Base-by-base conservation (phyloP, 257 asterid species). In the Primulina huaijiensis region DNA sequence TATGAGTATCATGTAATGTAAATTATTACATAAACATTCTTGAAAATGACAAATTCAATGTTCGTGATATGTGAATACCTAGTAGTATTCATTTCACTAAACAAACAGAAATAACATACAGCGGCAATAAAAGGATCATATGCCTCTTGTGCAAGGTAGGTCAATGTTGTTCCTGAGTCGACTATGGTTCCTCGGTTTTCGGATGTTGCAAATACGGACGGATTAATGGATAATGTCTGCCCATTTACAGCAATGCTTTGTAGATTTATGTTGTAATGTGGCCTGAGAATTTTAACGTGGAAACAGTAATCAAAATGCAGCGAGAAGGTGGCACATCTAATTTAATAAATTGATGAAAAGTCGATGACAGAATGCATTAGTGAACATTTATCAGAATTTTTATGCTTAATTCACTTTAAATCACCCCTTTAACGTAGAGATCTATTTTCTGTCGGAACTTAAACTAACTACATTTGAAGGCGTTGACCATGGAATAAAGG, bases 151-250 rank as follows among this genome's bases (percentile, higher is more conserved):
- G 97, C 93, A 74, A 94, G 89, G 82, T 94, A 93, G 23, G 96
- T 92, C 80, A 93, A 80, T 12, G 99, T 93, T 55, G 99, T 93
- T 78, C 99, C 97, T 11, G 99, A 94, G 80, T 94, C 99, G 43
- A 94, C 77, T 78, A 94, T 91, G 14, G 97, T 94, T 74, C 99
- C 99, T 61, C 82, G 74, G 82, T 79, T 89, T 79, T 38, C 65
- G 64, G 92, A 74, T 68, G 97, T 94, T 50, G 88, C 75, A 76
- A 93, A 94, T 27, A 88, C 97, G 10, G 93, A 81, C 33, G 90
- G 74, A 69, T 78, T 85, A 77, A 94, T 88, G 62, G 91, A 65
- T 76, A 94, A 77, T 61, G 73, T 71, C 83, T 94, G 96, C 56
- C 99, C 99, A 57, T 94, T 91, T 38, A 94, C 86, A 31, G 99